These are phyloP conservation scores for Malassezia yamatoensis DNA, from an alignment of 1,284 basidiomycete species.

Conservation along the genomic window DNA sequence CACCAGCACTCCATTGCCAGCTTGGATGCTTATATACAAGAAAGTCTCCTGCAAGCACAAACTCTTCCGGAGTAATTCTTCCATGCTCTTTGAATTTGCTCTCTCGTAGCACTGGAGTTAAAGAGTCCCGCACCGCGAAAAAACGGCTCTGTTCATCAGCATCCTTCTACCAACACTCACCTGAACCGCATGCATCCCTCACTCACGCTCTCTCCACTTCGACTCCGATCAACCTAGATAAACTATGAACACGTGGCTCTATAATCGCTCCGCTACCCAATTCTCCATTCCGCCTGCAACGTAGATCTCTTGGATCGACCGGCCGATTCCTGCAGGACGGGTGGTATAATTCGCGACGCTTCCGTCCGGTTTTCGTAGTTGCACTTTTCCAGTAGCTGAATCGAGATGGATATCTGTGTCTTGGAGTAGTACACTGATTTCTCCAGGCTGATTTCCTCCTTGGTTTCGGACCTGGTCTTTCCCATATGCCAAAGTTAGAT, in stretches of 20 bases:
- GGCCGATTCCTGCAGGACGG: slow-evolving; percentile 39
- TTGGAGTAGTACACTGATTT: slow-evolving; percentile 36
- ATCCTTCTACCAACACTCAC: not conserved
- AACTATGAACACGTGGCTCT: not conserved
- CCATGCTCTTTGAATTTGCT: slow-evolving; percentile 99
- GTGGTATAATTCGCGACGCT: slow-evolving; percentile 25
- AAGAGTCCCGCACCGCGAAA: slow-evolving; percentile 90
- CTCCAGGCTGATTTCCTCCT: slow-evolving; percentile 26
- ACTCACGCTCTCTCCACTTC: not conserved
- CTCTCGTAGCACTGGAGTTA: slow-evolving; percentile 89
- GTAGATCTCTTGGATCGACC: slow-evolving; percentile 45
- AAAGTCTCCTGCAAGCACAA: slow-evolving; percentile 45
- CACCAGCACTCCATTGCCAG: slow-evolving; percentile 50
- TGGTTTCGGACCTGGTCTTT: slow-evolving; percentile 62
- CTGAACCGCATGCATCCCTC: not conserved
- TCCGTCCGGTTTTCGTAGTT: slow-evolving; percentile 19
- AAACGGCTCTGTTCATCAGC: slow-evolving; percentile 58
- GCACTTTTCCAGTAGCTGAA: slow-evolving; percentile 21
- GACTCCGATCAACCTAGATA: not conserved
- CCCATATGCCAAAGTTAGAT: slow-evolving; percentile 66
- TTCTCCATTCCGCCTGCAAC: slow-evolving; percentile 41
- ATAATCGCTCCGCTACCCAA: slow-evolving; percentile 40
- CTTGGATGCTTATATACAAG: slow-evolving; percentile 43
- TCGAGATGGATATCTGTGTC: slow-evolving; percentile 23
- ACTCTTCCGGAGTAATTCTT: slow-evolving; percentile 66